Evolutionary conservation across 345 rosid species (phyloP).

Genomic region (Murraya paniculata): DNA sequence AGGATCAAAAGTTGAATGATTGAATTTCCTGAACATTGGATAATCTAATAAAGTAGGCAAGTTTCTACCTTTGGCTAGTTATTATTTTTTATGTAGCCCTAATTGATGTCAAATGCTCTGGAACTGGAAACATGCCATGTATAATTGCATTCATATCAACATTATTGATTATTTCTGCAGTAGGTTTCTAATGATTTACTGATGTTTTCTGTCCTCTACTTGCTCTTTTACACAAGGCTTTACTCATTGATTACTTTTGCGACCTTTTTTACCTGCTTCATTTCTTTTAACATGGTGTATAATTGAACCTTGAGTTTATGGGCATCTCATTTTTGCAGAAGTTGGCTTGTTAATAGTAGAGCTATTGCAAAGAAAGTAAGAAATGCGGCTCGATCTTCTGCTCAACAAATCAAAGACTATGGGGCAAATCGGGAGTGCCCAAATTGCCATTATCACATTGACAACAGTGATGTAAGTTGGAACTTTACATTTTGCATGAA

Average conservation of each 20-base stretch:
- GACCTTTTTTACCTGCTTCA: background rate
- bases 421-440: slow-evolving; percentile 80
- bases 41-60: background rate
- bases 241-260: background rate
- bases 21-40: background rate
- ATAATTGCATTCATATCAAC: background rate
- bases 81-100: background rate
- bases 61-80: background rate
- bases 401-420: slow-evolving; percentile 52
- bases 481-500: background rate
- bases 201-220: background rate
- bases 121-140: background rate
- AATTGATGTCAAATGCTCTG: background rate
- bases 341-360: slow-evolving; percentile 74
- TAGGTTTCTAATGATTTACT: background rate
- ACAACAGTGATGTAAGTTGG: slow-evolving; percentile 76
- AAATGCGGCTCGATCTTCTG: slow-evolving; percentile 47
- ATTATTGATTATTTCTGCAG: background rate
- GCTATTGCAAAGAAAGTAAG: slow-evolving; percentile 74
- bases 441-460: slow-evolving; percentile 57
- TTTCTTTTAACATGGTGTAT: background rate
- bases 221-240: background rate
- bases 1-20: background rate
- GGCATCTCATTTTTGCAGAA: slow-evolving; percentile 41
- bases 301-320: background rate